Evolutionary conservation across 148 eudicot genomes (phyloP).

Genomic region (Heliamphora exappendiculata): DNA sequence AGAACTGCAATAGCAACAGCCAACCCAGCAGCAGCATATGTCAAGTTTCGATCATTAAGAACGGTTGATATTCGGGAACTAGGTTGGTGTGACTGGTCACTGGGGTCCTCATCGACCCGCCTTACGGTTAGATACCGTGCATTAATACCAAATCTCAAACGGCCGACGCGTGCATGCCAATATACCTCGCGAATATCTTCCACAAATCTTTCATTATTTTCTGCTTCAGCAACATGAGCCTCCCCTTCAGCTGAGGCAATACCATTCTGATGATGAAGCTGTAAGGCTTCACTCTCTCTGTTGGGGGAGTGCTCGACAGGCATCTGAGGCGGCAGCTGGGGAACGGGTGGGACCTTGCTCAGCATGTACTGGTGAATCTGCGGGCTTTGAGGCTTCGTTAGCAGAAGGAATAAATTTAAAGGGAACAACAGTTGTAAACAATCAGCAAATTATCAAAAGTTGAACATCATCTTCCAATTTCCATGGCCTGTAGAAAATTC

Average conservation of each 20-base stretch:
- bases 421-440: background rate
- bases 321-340: background rate
- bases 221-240: too few species aligned
- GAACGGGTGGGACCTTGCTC: background rate
- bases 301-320: background rate
- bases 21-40: constrained; percentile 70
- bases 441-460: background rate
- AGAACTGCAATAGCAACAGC: constrained; percentile 58
- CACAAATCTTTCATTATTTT: too few species aligned
- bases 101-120: background rate
- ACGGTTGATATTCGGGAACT: constrained; percentile 24
- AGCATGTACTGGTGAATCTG: background rate
- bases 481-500: too few species aligned
- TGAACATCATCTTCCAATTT: background rate
- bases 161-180: constrained; percentile 26
- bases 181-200: constrained; percentile 29
- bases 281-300: background rate
- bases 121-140: background rate
- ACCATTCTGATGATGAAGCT: background rate
- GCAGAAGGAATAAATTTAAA: background rate
- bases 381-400: constrained; percentile 3
- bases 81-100: too few species aligned
- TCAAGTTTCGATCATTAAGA: constrained; percentile 60
- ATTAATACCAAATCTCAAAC: constrained; percentile 7
- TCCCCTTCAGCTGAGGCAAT: constrained; percentile 8